Evolutionary conservation across 164 flowering plant species (phyloP).

Genomic region (Chimonanthus salicifolius): DNA sequence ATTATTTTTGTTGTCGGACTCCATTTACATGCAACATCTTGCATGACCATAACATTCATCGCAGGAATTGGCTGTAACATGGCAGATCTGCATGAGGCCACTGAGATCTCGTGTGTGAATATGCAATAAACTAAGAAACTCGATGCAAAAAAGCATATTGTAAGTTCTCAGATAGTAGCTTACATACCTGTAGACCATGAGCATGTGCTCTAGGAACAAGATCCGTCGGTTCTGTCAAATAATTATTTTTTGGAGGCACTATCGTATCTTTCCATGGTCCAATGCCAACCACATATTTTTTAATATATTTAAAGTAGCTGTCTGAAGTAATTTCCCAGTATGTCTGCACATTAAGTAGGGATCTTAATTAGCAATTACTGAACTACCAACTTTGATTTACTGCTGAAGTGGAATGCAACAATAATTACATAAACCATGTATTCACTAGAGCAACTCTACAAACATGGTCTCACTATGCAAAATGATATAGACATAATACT

Average conservation of each 20-base stretch:
- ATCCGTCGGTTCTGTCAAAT: conserved; percentile 63
- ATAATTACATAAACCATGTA: background rate
- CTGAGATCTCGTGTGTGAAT: background rate
- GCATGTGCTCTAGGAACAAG: conserved; percentile 90
- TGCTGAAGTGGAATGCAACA: background rate
- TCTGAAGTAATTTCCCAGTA: conserved; percentile 87
- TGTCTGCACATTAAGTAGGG: conserved; percentile 42
- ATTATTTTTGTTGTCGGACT: too few species aligned
- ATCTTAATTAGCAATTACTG: conserved; percentile 7
- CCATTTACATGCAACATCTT: too few species aligned
- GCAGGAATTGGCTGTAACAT: too few species aligned
- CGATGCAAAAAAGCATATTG: background rate
- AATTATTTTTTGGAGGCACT: conserved; percentile 55
- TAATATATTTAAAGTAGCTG: conserved; percentile 65
- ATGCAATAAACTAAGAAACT: background rate
- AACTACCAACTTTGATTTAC: background rate
- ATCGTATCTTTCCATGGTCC: conserved; percentile 96
- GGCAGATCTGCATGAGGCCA: too few species aligned
- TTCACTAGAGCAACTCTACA: background rate
- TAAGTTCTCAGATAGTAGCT: background rate
- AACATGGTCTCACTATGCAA: background rate
- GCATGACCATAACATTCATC: too few species aligned
- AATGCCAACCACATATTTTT: conserved; percentile 84
- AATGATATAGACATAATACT: background rate
- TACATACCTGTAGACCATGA: conserved; percentile 64